Evolutionary conservation across 768 basidiomycete genomes (phyloP), one percentile per base, ranked within the genome.

Genomic region (Phanerochaete carnosa): DNA sequence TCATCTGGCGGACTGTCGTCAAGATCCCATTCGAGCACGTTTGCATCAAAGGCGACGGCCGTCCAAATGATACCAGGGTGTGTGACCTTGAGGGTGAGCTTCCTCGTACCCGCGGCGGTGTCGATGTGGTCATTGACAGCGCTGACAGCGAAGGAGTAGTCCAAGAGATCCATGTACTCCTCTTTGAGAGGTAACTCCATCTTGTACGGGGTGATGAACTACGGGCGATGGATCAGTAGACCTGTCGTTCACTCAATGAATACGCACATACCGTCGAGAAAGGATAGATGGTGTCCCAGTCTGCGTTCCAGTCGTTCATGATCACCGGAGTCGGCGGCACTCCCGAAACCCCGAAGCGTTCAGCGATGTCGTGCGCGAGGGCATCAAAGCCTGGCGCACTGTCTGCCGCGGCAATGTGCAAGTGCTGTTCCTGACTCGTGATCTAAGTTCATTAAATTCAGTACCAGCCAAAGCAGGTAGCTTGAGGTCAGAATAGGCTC

Each of bases 61-160:
- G 92, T 91, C 94, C 94, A 93, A 55, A 94, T 95, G 46, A 95
- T 75, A 2, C 86, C 89, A 1, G 90, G 90, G 72, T 95, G 92
- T 28, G 82, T 75, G 33, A 95, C 79, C 50, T 79, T 72, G n/a
- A 95, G 69, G 4, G 84, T 88, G 49, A 96, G 67, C 60, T 79
- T 83, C 56, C 94, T 80, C 1, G 88, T 90, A 1, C 85, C 86
- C n/a, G 81, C 81, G 16, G 67, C 69, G 13, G 77, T 66, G 64
- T 92, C 82, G 19, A 83, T 70, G 9, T 72, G 73, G 58, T 88
- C 84, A 45, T 90, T 82, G 28, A 83, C 70, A 1, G 87, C 84
- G 0, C 76, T 74, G 32, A 96, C 79, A 6, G 70, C 74, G 71
- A 92, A 88, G 19, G 65, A 68, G 32, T 52, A 51, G 13, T 70